These are phyloP conservation scores for Boletus rubescentipes DNA, from an alignment of 768 basidiomycete genomes.

Conservation along the genomic window DNA sequence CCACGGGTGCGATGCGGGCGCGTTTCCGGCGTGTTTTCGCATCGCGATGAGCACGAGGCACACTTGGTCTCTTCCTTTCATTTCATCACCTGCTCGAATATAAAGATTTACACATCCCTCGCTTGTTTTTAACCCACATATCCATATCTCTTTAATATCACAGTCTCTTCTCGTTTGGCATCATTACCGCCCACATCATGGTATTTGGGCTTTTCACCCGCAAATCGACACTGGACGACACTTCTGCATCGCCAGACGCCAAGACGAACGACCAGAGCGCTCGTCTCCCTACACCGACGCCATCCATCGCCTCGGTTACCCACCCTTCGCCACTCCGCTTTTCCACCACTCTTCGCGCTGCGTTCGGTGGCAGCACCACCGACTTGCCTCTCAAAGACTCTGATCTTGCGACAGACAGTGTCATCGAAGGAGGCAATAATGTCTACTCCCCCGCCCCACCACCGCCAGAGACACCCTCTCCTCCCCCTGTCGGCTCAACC, in stretches of 20 bases:
- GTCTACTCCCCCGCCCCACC: conserved; percentile 17
- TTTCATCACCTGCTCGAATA: conserved; percentile 8
- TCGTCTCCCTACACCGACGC: conserved; percentile 55
- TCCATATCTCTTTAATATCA: conserved; percentile 14
- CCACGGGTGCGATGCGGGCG: conserved; percentile 4
- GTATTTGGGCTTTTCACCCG: conserved; percentile 44
- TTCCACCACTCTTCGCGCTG: conserved; percentile 13
- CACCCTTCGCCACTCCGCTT: conserved; percentile 25
- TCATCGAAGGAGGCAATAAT: conserved; percentile 7
- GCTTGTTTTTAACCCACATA: neutral
- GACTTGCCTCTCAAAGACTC: conserved; percentile 20
- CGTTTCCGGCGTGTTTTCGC: conserved; percentile 16
- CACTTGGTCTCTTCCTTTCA: conserved; percentile 7
- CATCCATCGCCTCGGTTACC: conserved; percentile 42
- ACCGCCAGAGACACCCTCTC: conserved; percentile 31
- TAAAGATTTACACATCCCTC: conserved; percentile 8
- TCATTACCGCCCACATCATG: conserved; percentile 22
- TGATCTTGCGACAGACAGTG: conserved; percentile 7
- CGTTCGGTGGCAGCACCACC: conserved; percentile 22
- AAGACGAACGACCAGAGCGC: conserved; percentile 5
- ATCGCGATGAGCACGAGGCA: conserved; percentile 22
- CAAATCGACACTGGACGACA: conserved; percentile 25
- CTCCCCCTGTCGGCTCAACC: conserved; percentile 39
- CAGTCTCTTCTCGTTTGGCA: neutral
- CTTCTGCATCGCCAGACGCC: conserved; percentile 4